Evolutionary conservation across 768 basidiomycete genomes (phyloP).

Genomic region (Cystofilobasidium capitatum): DNA sequence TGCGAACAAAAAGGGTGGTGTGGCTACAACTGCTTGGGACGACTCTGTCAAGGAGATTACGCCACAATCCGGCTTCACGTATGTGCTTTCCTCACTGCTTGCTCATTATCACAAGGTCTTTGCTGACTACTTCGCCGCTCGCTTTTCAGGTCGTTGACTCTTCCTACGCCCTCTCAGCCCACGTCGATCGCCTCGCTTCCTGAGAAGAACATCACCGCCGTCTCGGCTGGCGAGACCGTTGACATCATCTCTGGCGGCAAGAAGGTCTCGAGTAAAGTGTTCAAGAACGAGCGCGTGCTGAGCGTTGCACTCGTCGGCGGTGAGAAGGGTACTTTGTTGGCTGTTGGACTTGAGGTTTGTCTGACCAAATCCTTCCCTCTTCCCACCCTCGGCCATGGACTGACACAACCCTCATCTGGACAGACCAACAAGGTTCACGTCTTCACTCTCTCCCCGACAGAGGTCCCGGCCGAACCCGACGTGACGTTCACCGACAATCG

Average conservation of each 20-base stretch:
- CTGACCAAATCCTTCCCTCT: background rate
- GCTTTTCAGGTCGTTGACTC: constrained; percentile 28
- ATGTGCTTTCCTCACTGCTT: background rate
- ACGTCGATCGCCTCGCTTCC: constrained; percentile 33
- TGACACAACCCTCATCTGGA: background rate
- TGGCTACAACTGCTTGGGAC: constrained; percentile 70
- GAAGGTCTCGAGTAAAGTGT: constrained; percentile 8
- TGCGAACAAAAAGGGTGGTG: constrained; percentile 44
- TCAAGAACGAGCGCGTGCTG: constrained; percentile 19
- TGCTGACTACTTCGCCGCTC: background rate
- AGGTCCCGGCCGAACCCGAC: constrained; percentile 46
- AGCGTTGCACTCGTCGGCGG: constrained; percentile 7
- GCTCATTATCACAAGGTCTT: no score
- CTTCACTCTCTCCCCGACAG: constrained; percentile 53
- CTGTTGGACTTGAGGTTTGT: constrained; percentile 24
- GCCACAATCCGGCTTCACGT: constrained; percentile 2
- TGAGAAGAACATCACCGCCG: constrained; percentile 31
- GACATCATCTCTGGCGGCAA: constrained; percentile 29
- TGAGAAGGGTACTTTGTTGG: background rate
- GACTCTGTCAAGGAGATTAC: constrained; percentile 43
- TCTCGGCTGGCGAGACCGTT: constrained; percentile 30
- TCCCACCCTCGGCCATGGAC: background rate
- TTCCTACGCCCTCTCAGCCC: constrained; percentile 36
- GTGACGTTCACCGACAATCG: constrained; percentile 48
- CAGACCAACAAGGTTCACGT: constrained; percentile 69